Base-by-base conservation (phyloP, 441 rosid species). In the Kokia cookei region DNA sequence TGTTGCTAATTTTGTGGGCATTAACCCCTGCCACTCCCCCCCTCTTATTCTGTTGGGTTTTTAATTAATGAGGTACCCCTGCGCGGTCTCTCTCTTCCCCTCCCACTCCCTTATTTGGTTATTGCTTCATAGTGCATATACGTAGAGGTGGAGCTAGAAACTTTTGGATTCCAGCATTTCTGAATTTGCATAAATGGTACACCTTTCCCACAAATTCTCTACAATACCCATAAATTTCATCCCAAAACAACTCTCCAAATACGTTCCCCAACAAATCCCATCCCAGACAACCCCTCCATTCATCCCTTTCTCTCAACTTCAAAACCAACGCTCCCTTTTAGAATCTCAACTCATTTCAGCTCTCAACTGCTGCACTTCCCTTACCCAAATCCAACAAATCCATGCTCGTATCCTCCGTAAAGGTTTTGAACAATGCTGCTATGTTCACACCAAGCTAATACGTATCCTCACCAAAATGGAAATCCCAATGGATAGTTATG, bases 391-490 rank as follows among this genome's bases (percentile, higher is more conserved):
- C 84, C 84, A 91, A 73, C 93, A 90, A 79, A 64, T 86, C 45
- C 99, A 93, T 65, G 85, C 81, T 5, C 86, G 73, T 19, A 80
- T 94, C 51, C 69, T 91, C 76, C 78, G 67, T 3, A 55, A 65
- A 11, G 87, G 85, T 57, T 83, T 90, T 43, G 83, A 87, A 26
- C 90, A 90, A 9, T 84, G 83, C 75, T 86, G 90, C 78, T 94
- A 78, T 74, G 80, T 91, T 19, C 57, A 90, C 86, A 73, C 97
- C 66, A 89, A 93, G 79, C 86, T 94, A 48, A 68, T 93, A 64
- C 97, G 99, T 17, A 75, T 71, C 3, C 88, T 94, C 74, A 80
- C 84, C 8, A 83, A 80, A 27, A 79, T 89, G 79, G 80, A 75
- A 9, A 75, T 84, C 27, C 88, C 94, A 11, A 75, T 88, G 80